These are phyloP conservation scores for Saccharomycopsis crataegensis DNA, from an alignment of 1,139 yeast species.

Conservation along the genomic window DNA sequence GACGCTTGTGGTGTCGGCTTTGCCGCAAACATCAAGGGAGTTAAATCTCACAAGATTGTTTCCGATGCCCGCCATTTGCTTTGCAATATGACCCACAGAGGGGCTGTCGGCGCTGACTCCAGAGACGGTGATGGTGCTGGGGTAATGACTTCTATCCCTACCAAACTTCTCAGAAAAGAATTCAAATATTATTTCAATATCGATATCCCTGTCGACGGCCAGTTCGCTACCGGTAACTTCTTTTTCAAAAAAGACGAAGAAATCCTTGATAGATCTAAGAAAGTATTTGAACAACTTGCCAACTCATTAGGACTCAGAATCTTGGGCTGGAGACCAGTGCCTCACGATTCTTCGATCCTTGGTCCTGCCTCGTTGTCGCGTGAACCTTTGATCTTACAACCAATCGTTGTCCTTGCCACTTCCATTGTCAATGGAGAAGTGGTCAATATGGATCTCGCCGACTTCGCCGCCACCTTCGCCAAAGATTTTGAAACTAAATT, in stretches of 20 bases:
- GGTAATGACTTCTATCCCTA: slow-evolving; percentile 87
- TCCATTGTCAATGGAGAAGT: slow-evolving; percentile 21
- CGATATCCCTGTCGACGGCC: slow-evolving; percentile 67
- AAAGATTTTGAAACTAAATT: slow-evolving; percentile 75
- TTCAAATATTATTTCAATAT: slow-evolving; percentile 58
- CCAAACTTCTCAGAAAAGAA: slow-evolving; percentile 76
- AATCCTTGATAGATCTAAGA: slow-evolving; percentile 58
- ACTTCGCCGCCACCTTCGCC: slow-evolving; percentile 50
- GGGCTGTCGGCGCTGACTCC: slow-evolving; percentile 94
- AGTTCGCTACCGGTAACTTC: slow-evolving; percentile 91
- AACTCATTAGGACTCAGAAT: slow-evolving; percentile 68
- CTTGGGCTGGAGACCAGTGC: slow-evolving; percentile 94
- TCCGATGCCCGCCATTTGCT: slow-evolving; percentile 82
- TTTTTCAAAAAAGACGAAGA: slow-evolving; percentile 79
- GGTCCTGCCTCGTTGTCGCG: slow-evolving; percentile 94
- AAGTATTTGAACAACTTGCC: slow-evolving; percentile 78
- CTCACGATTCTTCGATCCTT: slow-evolving; percentile 83
- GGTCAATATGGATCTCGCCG: slow-evolving; percentile 29
- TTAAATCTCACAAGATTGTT: slow-evolving; percentile 82
- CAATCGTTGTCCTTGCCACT: slow-evolving; percentile 60
- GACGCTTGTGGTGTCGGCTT: slow-evolving; percentile 99
- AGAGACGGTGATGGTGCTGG: slow-evolving; percentile 99
- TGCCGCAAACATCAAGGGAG: slow-evolving; percentile 89
- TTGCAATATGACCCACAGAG: slow-evolving; percentile 98
- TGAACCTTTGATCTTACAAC: slow-evolving; percentile 88